A percentile compares a stretch with the other conserved stretches of the same genome.
Conservation (phyloP, 176 grass and related monocot genomes). For the Dactylis glomerata region DNA sequence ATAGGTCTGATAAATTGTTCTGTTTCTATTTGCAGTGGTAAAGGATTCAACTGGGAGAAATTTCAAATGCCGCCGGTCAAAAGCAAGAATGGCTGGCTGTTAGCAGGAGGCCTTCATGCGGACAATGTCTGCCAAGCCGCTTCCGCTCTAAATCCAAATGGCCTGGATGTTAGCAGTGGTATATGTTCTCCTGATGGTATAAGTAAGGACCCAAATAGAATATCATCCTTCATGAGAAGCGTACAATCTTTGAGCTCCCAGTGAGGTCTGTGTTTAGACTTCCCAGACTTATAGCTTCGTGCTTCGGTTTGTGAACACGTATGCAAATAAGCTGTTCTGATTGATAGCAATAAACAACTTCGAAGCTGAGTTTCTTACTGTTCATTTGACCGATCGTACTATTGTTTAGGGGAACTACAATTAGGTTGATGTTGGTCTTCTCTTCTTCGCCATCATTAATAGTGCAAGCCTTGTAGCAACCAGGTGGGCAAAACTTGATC, state of each 20-base stretch:
- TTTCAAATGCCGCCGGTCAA: conserved; percentile 50
- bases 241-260: conserved; percentile 23
- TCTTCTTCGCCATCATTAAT: neutral
- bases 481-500: neutral
- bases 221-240: conserved; percentile 62
- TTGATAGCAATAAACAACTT: neutral
- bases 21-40: conserved; percentile 53
- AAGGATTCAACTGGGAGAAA: conserved; percentile 81
- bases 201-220: conserved; percentile 58
- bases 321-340: conserved; percentile 2
- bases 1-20: neutral
- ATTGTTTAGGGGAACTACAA: neutral
- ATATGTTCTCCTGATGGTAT: conserved; percentile 75
- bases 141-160: conserved; percentile 56
- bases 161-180: conserved; percentile 89
- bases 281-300: neutral
- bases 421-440: neutral
- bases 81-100: conserved; percentile 71
- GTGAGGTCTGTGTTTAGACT: neutral
- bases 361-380: neutral
- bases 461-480: neutral
- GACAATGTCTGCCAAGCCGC: conserved; percentile 58
- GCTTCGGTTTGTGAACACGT: neutral
- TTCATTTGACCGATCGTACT: neutral
- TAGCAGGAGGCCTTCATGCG: conserved; percentile 66